phyloP scores from a whole-genome alignment of 208 protist species.

The Vickermania ingenoplastis region DNA sequence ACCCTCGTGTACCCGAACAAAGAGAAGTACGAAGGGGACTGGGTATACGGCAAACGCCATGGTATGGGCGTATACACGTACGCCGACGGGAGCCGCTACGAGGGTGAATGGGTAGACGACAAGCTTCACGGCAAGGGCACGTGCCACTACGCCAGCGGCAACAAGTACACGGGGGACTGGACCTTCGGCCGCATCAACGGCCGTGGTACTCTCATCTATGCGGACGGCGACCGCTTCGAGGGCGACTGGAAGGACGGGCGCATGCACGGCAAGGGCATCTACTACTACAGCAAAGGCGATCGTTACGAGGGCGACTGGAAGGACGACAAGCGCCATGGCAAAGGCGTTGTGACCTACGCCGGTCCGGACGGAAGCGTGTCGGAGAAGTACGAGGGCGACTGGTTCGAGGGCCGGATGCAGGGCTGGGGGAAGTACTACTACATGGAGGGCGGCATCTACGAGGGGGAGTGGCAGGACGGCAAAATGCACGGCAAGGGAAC shows the following conservation, averaged over 20 bases:
- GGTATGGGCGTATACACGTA: conserved; percentile 90
- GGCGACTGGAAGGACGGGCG: conserved; percentile 91
- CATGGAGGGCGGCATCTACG: conserved; percentile 88
- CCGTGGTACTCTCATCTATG: conserved; percentile 77
- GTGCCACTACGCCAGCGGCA: conserved; percentile 85
- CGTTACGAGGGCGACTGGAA: conserved; percentile 91
- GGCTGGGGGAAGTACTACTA: conserved; percentile 93
- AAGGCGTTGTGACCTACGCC: conserved; percentile 84
- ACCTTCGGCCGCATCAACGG: conserved; percentile 89
- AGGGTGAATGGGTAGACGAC: conserved; percentile 92
- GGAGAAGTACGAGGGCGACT: conserved; percentile 92
- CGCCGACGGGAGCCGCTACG: conserved; percentile 88
- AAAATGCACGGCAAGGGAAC: conserved; percentile 89
- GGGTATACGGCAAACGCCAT: conserved; percentile 91
- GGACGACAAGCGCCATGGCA: conserved; percentile 89
- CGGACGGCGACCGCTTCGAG: conserved; percentile 89
- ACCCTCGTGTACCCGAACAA: conserved; percentile 92
- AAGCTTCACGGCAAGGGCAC: conserved; percentile 91
- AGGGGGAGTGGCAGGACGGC: conserved; percentile 87
- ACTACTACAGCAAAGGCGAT: conserved; percentile 86
- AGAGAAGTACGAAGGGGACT: conserved; percentile 92
- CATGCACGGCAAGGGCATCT: conserved; percentile 89
- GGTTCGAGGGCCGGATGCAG: conserved; percentile 90
- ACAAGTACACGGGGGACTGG: conserved; percentile 86
- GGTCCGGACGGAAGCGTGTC: conserved; percentile 87